Evolutionary conservation across 1,139 yeast genomes (phyloP), one percentile per base, ranked within the genome.

Genomic region (Waltiozyma sp.): DNA sequence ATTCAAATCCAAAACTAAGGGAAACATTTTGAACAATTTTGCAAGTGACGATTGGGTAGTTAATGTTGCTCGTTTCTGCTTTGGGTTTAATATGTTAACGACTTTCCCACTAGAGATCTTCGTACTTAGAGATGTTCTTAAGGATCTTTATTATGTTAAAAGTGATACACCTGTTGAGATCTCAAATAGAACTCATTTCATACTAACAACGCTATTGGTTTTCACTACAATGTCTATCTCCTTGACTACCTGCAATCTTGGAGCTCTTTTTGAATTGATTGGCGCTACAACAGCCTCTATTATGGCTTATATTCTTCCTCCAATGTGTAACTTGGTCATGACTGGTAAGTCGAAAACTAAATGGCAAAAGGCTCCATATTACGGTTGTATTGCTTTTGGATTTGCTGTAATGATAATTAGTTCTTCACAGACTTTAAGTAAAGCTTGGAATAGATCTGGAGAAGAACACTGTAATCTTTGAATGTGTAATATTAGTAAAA

Each of bases 231-330:
- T 87, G 91, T 52, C 74, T 0, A 80, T 87, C 4, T 74, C 96
- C 0, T 65, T 89, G 40, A 66, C 80, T 46, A 88, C 96, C 0
- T 88, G 96, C 57, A 87, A 89, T 53, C 67, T 89, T 46, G 97
- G 97, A 1, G 84, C 91, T 18, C 81, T 89, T 38, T 68, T 89
- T 42, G 97, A 89, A 56, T 68, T 89, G 8, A 88, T 87, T 28
- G 97, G 97, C 1, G 91, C 96, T 0, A 83, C 95, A 0, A 83
- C 95, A 0, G 97, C 96, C 0, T 85, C 95, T 14, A 68, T 86
- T 34, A 81, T 89, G 84, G 96, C 97, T 0, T 89, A 86, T 56
- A 86, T 89, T 19, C 66, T 89, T 13, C 97, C 97, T 1, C 96
- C 96, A 6, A 60, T 81, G 60, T 88, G 96, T 55, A 84, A 73